Percentiles rank a stretch among this genome's conserved stretches.
Evolutionary conservation across 768 basidiomycete species (phyloP).

Genomic region (Suillus paluster): DNA sequence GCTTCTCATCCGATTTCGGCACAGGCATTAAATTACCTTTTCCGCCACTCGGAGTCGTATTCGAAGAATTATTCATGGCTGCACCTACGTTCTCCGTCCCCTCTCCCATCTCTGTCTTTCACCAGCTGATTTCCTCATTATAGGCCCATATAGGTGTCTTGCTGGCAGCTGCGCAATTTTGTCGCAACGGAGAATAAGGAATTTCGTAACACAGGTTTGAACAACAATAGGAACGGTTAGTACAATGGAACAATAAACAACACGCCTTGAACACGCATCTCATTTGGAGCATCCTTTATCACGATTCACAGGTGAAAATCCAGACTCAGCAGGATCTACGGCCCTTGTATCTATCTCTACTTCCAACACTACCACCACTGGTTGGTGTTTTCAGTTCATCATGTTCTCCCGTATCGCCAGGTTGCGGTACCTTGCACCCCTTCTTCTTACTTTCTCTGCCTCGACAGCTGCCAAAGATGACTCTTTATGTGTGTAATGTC

Average conservation of each 20-base stretch:
- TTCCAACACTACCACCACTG: slow-evolving; percentile 11
- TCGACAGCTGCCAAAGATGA: slow-evolving; percentile 54
- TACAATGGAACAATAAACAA: slow-evolving; percentile 33
- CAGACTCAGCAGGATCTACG: slow-evolving; percentile 24
- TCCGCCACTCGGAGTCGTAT: too few species aligned
- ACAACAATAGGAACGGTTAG: slow-evolving; percentile 37
- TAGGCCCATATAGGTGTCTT: not conserved
- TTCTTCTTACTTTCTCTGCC: slow-evolving; percentile 44
- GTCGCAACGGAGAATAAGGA: slow-evolving; percentile 22
- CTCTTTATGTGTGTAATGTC: slow-evolving; percentile 64
- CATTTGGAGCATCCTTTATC: slow-evolving; percentile 28
- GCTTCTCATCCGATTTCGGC: not conserved
- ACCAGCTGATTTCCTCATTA: not conserved
- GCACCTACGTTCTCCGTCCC: not conserved
- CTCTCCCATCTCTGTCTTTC: not conserved
- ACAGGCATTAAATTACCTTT: not conserved
- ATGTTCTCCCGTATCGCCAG: slow-evolving; percentile 76
- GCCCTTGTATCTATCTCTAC: slow-evolving; percentile 29
- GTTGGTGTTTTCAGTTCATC: slow-evolving; percentile 35
- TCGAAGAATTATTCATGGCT: not conserved
- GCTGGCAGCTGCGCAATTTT: not conserved
- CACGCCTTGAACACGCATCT: slow-evolving; percentile 33
- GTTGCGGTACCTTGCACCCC: slow-evolving; percentile 61
- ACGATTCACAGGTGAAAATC: slow-evolving; percentile 10
- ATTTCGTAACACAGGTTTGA: slow-evolving; percentile 26